Base-by-base conservation (phyloP, 2,329 filamentous ascomycete species). In the Amauroascus niger region DNA sequence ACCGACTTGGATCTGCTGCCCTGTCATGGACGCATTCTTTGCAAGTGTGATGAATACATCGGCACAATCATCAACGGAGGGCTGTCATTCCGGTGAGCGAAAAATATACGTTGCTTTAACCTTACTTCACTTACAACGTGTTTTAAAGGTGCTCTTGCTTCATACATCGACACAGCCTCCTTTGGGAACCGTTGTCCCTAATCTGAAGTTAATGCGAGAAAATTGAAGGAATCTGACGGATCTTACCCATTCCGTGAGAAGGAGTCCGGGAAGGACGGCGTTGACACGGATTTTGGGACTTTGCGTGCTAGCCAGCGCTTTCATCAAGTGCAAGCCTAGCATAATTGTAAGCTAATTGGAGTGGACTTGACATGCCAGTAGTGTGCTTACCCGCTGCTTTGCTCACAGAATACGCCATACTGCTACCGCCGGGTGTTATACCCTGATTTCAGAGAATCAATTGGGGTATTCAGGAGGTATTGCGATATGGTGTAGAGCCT, bases 361-460 rank as follows among this genome's bases (percentile, higher is more conserved):
- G 6, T 5, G 18, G 6, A 18, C 30, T 49, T 48, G 18, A 18
- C 32, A 13, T 26, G 26, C 18, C 30, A 9, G 20, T 32, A 3
- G 14, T 41, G 6, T 28, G 18, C 55, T 46, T 65, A 70, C 84
- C 80, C 9, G 87, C 87, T 0, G 87, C 79, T 66, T 93, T 93
- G 35, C 85, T 86, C 16, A 90, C 83, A 0, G 82, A 76, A 63
- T 93, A 93, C 2, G 87, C 80, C 83, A 83, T 77, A 40, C 76
- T 78, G 59, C 76, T 79, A 3, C 80, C 80, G 50, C 64, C 65
- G 49, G 77, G 66, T n/a, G 71, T 64, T 56, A 77, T 60, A 44
- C 75, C 75, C 75, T 78, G 57, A 16, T 49, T 59, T 43, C 9
- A 74, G 74, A 74, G 76, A 57, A 6, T 16, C 33, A 41, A 45